Base-by-base conservation (phyloP, 1,139 yeast species). In the Taiozyma onychis region DNA sequence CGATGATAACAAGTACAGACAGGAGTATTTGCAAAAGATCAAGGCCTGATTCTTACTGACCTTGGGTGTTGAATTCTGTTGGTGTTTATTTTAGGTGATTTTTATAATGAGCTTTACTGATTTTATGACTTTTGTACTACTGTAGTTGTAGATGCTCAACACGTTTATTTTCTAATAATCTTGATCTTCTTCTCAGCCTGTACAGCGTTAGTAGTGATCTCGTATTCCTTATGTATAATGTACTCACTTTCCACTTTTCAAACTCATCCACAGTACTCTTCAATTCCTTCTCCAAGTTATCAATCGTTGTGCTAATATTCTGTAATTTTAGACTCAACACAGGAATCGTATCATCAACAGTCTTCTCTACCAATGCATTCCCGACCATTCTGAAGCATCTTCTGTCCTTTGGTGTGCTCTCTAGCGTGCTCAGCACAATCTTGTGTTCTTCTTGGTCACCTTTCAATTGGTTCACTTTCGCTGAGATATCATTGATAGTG, bases 361-460 rank as follows among this genome's bases (percentile, higher is more conserved):
- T 77, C 58, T 88, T 85, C 63, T 91, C 95, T 27, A 91, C 88
- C 46, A 95, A 74, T 1, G 93, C 96, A 5, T 96, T 96, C 16
- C 97, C 97, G 42, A 93, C 79, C 97, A 93, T 89, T 64, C 96
- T 82, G 71, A 83, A 91, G 63, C 98, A 90, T 62, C 84, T 85
- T 53, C 99, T 78, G 44, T 76, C 80, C 5, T 59, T 57, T 21
- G 78, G 77, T 47, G 78, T 82, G 43, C 67, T 76, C 54, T 61
- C 67, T 63, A 85, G 66, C 1, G 93, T 82, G 14, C 76, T 75
- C 46, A 81, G 57, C 26, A 82, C 88, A 48, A 83, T 65, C 56
- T 68, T 67, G 58, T 78, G 81, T 54, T 78, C 83, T 49, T 76
- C 79, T 42, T 72, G 67, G 51, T 77, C 81, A 41, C 70, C 68